These are phyloP conservation scores for Coniochaeta sp. DNA, from an alignment of 2,329 filamentous ascomycete species.

Conservation along the genomic window DNA sequence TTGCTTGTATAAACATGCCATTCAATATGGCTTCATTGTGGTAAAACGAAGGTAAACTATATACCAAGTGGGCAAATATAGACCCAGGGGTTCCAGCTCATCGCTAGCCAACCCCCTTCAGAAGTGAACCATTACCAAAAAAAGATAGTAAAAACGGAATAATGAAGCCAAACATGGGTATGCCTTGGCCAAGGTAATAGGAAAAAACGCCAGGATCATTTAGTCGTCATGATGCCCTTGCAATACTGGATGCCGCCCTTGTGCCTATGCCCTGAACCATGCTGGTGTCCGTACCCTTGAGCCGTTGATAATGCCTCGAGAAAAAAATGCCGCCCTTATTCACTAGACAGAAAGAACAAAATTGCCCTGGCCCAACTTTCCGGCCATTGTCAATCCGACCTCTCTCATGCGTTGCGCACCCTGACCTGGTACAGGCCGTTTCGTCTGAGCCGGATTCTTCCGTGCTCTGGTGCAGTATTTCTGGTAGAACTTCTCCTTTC, in stretches of 20 bases:
- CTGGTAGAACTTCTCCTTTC: slow-evolving; percentile 85
- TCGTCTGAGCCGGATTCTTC: slow-evolving; percentile 54
- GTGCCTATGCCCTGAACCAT: neutral
- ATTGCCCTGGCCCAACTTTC: slow-evolving; percentile 63
- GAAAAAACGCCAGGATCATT: slow-evolving; percentile 1
- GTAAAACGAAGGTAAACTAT: neutral
- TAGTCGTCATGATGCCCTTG: neutral
- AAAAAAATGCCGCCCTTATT: slow-evolving; percentile 3
- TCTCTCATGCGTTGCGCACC: slow-evolving; percentile 92
- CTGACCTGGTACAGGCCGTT: slow-evolving; percentile 70
- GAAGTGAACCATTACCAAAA: neutral
- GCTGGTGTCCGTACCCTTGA: neutral
- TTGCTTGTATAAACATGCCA: neutral
- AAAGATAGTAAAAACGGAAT: neutral
- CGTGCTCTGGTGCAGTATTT: slow-evolving; percentile 81
- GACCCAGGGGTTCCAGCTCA: neutral
- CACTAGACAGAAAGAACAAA: slow-evolving; percentile 66
- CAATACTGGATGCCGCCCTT: neutral
- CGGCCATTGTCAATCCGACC: slow-evolving; percentile 81
- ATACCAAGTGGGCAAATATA: neutral
- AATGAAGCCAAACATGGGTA: neutral
- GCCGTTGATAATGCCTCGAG: neutral
- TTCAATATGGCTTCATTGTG: neutral
- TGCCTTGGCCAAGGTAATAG: neutral
- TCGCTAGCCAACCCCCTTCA: neutral